Evolutionary conservation across 2,329 filamentous ascomycete genomes (phyloP).

Genomic region (Colletotrichum simmondsii): DNA sequence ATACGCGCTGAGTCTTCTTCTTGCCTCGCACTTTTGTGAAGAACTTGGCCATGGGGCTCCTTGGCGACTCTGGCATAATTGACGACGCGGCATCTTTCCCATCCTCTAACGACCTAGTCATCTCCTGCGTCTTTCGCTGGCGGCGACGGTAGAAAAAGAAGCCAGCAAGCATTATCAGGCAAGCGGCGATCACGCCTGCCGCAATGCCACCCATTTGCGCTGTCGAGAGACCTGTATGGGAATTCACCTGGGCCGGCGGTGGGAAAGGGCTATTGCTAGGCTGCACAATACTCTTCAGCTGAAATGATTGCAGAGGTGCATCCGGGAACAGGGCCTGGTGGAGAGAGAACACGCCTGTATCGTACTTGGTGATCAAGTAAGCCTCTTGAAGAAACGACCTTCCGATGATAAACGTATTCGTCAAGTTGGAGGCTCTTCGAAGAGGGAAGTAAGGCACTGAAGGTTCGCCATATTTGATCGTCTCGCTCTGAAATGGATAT

Average conservation of each 20-base stretch:
- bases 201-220: slow-evolving; percentile 58
- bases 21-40: slow-evolving; percentile 55
- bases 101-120: slow-evolving; percentile 39
- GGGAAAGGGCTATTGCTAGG: slow-evolving; percentile 58
- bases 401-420: slow-evolving; percentile 67
- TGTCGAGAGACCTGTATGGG: slow-evolving; percentile 46
- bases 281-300: slow-evolving; percentile 54
- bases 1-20: slow-evolving; percentile 29
- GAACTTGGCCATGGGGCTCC: slow-evolving; percentile 51
- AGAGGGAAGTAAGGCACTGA: slow-evolving; percentile 74
- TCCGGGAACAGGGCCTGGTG: slow-evolving; percentile 66
- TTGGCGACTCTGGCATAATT: slow-evolving; percentile 45
- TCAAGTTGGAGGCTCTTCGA: slow-evolving; percentile 61
- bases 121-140: slow-evolving; percentile 44
- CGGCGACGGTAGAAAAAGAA: slow-evolving; percentile 49
- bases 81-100: slow-evolving; percentile 50
- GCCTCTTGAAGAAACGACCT: slow-evolving; percentile 78
- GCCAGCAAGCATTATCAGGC: slow-evolving; percentile 40
- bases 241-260: slow-evolving; percentile 39
- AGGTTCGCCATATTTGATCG: slow-evolving; percentile 55
- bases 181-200: slow-evolving; percentile 49
- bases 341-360: slow-evolving; percentile 62
- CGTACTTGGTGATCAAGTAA: slow-evolving; percentile 68
- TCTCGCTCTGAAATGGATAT: slow-evolving; percentile 58
- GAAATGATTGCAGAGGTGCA: slow-evolving; percentile 50